A percentile compares a stretch with the other conserved stretches of the same genome.
These are phyloP conservation scores for Arabidopsis arenosa DNA, from an alignment of 345 rosid species.

Conservation along the genomic window DNA sequence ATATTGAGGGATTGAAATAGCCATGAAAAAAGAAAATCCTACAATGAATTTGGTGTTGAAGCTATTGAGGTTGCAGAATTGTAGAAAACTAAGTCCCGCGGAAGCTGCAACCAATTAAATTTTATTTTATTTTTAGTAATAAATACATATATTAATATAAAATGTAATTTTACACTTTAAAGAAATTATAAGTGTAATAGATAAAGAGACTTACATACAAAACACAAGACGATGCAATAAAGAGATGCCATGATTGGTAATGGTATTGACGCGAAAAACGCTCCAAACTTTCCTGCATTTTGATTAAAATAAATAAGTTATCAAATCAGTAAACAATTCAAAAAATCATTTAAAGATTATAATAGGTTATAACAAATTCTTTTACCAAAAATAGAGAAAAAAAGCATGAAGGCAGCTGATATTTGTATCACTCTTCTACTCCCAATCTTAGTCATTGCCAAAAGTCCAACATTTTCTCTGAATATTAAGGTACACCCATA, in stretches of 20 bases:
- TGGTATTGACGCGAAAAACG: slow-evolving; percentile 72
- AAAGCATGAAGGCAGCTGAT: slow-evolving; percentile 74
- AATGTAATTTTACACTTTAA: not conserved
- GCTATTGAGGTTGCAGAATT: slow-evolving; percentile 67
- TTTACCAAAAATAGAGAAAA: slow-evolving; percentile 74
- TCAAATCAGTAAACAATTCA: not conserved
- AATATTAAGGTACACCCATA: not conserved
- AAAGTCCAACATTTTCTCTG: slow-evolving; percentile 77
- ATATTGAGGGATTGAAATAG: slow-evolving; percentile 63
- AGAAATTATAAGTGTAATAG: not conserved
- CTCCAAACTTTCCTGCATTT: slow-evolving; percentile 66
- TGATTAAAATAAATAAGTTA: slow-evolving; percentile 1
- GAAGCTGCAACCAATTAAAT: slow-evolving; percentile 48
- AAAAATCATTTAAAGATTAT: not conserved
- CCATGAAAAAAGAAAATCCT: slow-evolving; percentile 66
- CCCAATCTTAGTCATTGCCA: slow-evolving; percentile 77
- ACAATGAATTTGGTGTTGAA: slow-evolving; percentile 60
- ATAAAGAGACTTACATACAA: slow-evolving; percentile 53
- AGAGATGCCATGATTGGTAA: slow-evolving; percentile 62
- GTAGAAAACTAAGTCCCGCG: slow-evolving; percentile 61
- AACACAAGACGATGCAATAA: slow-evolving; percentile 64
- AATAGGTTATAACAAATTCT: not conserved
- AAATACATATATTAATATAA: not conserved
- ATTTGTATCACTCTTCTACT: slow-evolving; percentile 81
- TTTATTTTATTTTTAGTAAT: not conserved